Evolutionary conservation across 2,329 filamentous ascomycete species (phyloP).

Genomic region (Epichloe typhina): DNA sequence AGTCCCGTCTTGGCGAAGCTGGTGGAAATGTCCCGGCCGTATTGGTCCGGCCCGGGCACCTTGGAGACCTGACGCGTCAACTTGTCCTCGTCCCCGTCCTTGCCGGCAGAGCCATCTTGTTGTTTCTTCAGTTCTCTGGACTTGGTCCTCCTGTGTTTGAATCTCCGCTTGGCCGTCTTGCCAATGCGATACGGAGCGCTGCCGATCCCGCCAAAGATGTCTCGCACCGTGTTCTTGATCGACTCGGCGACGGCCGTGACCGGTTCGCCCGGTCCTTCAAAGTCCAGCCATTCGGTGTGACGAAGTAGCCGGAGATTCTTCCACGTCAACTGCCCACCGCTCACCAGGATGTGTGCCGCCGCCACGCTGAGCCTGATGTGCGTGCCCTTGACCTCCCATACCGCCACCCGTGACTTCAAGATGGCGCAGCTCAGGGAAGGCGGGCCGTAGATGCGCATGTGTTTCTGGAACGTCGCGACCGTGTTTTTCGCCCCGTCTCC

Average conservation of each 20-base stretch:
- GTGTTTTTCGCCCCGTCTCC: slow-evolving; percentile 60
- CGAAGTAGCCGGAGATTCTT: slow-evolving; percentile 49
- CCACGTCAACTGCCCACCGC: slow-evolving; percentile 48
- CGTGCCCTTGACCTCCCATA: slow-evolving; percentile 52
- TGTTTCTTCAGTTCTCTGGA: too few relatives aligned
- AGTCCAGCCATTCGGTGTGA: slow-evolving; percentile 64
- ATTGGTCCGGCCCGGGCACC: slow-evolving; percentile 17
- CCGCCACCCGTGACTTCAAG: slow-evolving; percentile 46
- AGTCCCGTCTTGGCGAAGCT: slow-evolving; percentile 37
- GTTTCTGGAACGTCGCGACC: slow-evolving; percentile 51
- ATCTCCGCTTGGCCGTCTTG: slow-evolving; percentile 40
- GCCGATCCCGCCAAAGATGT: slow-evolving; percentile 49
- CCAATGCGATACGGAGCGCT: slow-evolving; percentile 49
- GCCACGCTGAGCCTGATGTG: slow-evolving; percentile 47
- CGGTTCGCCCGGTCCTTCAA: slow-evolving; percentile 62
- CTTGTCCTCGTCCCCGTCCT: slow-evolving; percentile 1
- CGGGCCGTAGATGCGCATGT: slow-evolving; percentile 38
- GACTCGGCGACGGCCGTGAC: slow-evolving; percentile 53
- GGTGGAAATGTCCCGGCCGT: slow-evolving; percentile 35
- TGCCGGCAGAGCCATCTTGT: slow-evolving; percentile 4
- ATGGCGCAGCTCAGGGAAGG: slow-evolving; percentile 52
- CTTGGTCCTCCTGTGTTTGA: slow-evolving; percentile 24
- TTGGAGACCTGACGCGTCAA: neutral
- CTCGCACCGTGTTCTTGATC: slow-evolving; percentile 42
- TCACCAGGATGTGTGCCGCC: slow-evolving; percentile 52